Base-by-base conservation (phyloP, 208 protist genomes). In the Acanthamoeba divionensis region DNA sequence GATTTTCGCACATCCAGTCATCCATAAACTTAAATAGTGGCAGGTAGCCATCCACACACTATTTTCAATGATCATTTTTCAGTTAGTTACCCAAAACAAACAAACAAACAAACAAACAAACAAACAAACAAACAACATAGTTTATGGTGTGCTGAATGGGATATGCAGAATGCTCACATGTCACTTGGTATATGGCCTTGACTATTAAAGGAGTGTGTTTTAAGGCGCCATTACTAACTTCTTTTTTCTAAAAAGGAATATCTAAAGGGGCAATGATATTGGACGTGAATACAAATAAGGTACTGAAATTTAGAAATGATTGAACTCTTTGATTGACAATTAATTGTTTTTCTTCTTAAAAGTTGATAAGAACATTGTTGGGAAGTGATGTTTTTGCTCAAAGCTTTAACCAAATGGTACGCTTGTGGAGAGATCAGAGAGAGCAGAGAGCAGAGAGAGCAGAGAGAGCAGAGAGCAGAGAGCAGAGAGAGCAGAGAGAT, bases 381-480 rank as follows among this genome's bases (percentile, higher is more conserved):
- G 41, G 24, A 41, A 86, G 77, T 38, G 77, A 86, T 31, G 77
- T 86, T 13, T 66, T 86, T 0, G 24, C 77, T 8, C 77, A 86
- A 26, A 26, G 33, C 77, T 86, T 86, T 66, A 44, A 80, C 24
- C n/a, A 48, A 2, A 44, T 31, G 9, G 77, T 83, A 83, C 36
- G 26, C 77, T 12, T 44, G 29, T 80, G 26, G 4, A 31, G 26
- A 4, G 36, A 24, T 9, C 24, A 41, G 10, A 8, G 18, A 31
- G 33, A 21, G 48, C 18, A 29, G n/a, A 8, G 18, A 29, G 36
- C 13, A 67, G n/a, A n/a, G n/a, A n/a, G n/a, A n/a, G n/a, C n/a
- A n/a, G n/a, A n/a, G n/a, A n/a, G n/a, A n/a, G n/a, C n/a, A n/a
- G n/a, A n/a, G n/a, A n/a, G n/a, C n/a, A n/a, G n/a, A n/a, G n/a